Evolutionary conservation across 108 stramenopile genomes (phyloP).

Genomic region (Conticribra weissflogii): DNA sequence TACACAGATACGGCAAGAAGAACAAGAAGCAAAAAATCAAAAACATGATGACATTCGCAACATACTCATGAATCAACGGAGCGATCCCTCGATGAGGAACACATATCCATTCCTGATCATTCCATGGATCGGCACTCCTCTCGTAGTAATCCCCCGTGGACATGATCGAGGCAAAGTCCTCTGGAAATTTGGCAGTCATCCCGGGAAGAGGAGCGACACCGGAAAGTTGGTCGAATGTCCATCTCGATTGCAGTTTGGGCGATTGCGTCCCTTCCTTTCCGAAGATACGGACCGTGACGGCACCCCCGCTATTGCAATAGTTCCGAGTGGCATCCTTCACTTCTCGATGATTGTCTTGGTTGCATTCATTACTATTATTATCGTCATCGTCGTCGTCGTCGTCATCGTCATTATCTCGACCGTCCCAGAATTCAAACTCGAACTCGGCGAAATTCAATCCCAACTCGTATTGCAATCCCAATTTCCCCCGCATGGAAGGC

Average conservation of each 20-base stretch:
- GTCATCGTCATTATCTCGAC: not conserved
- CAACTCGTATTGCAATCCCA: slow-evolving; percentile 64
- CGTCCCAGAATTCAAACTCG: slow-evolving; percentile 72
- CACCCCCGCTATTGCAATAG: slow-evolving; percentile 5
- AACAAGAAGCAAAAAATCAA: slow-evolving; percentile 25
- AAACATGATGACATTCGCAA: slow-evolving; percentile 19
- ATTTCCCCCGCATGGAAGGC: no score
- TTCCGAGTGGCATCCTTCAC: no score
- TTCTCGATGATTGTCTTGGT: no score
- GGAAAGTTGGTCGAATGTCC: slow-evolving; percentile 42
- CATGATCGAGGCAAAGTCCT: slow-evolving; percentile 10
- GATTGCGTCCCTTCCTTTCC: slow-evolving; percentile 26
- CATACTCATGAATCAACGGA: slow-evolving; percentile 5
- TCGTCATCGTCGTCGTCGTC: not conserved
- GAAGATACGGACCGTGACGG: slow-evolving; percentile 44
- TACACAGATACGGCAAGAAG: slow-evolving; percentile 25
- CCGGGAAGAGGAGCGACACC: slow-evolving; percentile 28
- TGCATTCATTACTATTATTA: no score
- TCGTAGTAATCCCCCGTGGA: not conserved
- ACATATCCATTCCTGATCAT: slow-evolving; percentile 35
- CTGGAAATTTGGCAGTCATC: slow-evolving; percentile 15
- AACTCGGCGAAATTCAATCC: slow-evolving; percentile 79
- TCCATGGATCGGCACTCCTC: not conserved
- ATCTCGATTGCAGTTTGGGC: slow-evolving; percentile 37
- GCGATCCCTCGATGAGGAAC: slow-evolving; percentile 42